Percentiles rank a stretch among this genome's conserved stretches.
Conservation (phyloP, 306 rosid genomes). For the Cucurbita pepo region DNA sequence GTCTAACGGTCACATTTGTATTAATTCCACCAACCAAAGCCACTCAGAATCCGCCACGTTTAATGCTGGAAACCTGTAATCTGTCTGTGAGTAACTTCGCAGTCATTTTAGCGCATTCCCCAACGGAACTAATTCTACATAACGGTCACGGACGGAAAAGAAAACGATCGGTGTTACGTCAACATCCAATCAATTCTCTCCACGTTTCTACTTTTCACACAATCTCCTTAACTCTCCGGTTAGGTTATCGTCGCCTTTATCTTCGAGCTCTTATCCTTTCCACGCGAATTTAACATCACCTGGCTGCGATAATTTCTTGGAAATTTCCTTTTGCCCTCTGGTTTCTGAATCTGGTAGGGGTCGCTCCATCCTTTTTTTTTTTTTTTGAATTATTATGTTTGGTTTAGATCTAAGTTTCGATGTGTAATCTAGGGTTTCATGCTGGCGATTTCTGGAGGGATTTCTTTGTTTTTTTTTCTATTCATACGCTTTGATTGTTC, state of each 20-base stretch:
- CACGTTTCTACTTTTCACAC: not conserved
- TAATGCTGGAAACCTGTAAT: not conserved
- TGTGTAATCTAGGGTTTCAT: not conserved
- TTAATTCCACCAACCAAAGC: not conserved
- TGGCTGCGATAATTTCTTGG: not conserved
- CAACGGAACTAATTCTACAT: not conserved
- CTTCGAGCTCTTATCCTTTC: not conserved
- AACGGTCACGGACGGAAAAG: not conserved
- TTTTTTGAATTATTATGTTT: not conserved
- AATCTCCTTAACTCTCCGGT: not conserved
- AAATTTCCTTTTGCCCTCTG: not conserved
- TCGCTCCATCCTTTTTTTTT: not conserved
- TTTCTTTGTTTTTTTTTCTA: not conserved
- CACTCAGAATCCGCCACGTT: not conserved
- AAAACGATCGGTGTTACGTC: not conserved
- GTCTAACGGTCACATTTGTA: not conserved
- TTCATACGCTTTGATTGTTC: not conserved
- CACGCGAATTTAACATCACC: not conserved
- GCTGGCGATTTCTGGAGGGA: not conserved
- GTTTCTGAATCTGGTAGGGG: conserved; percentile 4
- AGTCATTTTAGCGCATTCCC: not conserved
- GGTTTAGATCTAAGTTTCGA: not conserved
- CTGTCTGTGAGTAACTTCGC: not conserved
- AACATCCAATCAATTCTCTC: not conserved
- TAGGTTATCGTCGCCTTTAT: not conserved